Evolutionary conservation across 2,329 filamentous ascomycete genomes (phyloP).

Genomic region (Akanthomyces dipterigenus): DNA sequence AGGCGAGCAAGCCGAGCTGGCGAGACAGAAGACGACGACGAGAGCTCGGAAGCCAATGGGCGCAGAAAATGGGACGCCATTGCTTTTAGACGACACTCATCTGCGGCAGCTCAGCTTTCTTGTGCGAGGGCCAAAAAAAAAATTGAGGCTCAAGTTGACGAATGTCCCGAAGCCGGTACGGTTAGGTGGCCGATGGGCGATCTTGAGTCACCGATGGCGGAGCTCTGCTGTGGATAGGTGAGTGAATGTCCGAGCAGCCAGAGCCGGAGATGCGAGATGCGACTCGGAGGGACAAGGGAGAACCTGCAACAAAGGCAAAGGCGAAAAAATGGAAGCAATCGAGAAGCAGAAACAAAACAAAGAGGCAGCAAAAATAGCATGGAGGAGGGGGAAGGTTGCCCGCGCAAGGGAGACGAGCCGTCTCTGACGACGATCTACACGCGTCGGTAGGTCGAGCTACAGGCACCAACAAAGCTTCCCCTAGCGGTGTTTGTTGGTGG

Average conservation of each 20-base stretch:
- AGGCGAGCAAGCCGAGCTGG: slow-evolving; percentile 20
- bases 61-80: slow-evolving; percentile 30
- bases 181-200: neutral
- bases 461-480: neutral
- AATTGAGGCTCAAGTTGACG: neutral
- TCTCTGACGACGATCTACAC: neutral
- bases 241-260: slow-evolving; percentile 4
- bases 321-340: neutral
- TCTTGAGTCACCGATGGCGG: slow-evolving; percentile 10
- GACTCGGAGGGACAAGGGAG: neutral
- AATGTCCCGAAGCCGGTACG: too few species aligned
- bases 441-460: neutral
- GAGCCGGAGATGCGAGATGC: slow-evolving; percentile 1
- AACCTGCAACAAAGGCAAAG: neutral
- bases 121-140: neutral
- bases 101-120: slow-evolving; percentile 15
- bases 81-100: slow-evolving; percentile 22
- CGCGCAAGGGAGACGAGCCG: neutral
- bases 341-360: neutral
- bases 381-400: slow-evolving; percentile 5
- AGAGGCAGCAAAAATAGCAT: neutral
- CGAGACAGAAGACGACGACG: slow-evolving; percentile 16
- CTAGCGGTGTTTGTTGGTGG: neutral
- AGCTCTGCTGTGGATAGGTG: slow-evolving; percentile 2
- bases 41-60: slow-evolving; percentile 27